These are phyloP conservation scores for Ceriops tagal DNA, from an alignment of 345 rosid genomes.

Conservation along the genomic window DNA sequence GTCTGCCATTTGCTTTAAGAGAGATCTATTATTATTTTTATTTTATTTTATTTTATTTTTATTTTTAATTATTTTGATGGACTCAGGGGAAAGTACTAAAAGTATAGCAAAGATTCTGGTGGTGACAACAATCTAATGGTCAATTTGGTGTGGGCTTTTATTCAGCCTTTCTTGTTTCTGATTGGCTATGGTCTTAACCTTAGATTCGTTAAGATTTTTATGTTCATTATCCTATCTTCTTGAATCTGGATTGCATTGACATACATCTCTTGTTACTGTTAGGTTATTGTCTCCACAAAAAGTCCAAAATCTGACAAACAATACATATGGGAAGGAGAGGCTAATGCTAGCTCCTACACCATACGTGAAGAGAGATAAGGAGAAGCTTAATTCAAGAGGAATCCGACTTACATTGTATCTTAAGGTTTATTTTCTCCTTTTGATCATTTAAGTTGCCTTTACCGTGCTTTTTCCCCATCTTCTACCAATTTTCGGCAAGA, in stretches of 20 bases:
- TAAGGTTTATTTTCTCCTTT: constrained; percentile 44
- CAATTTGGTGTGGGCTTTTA: constrained; percentile 99
- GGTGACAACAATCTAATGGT: constrained; percentile 79
- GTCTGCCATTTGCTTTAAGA: constrained; percentile 30
- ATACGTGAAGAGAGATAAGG: constrained; percentile 82
- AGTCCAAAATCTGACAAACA: constrained; percentile 92
- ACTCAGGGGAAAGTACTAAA: constrained; percentile 25
- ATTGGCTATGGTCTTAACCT: constrained; percentile 42
- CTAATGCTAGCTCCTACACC: constrained; percentile 75
- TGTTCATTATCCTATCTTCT: not conserved
- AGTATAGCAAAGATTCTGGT: constrained; percentile 90
- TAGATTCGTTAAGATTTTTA: not conserved
- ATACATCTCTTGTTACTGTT: constrained; percentile 7
- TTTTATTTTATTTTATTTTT: not conserved
- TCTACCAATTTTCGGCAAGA: constrained; percentile 45
- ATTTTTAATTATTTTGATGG: constrained; percentile 1
- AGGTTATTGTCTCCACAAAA: constrained; percentile 87
- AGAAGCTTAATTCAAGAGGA: constrained; percentile 73
- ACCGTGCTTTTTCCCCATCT: constrained; percentile 7
- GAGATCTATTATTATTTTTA: too few relatives aligned
- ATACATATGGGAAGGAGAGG: constrained; percentile 95
- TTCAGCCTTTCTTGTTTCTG: constrained; percentile 90
- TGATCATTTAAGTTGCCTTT: constrained; percentile 1
- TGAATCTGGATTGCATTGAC: not conserved
- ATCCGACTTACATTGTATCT: constrained; percentile 81